Conservation (phyloP, 805 yeast genomes). For the Maudiozyma saulgeensis region DNA sequence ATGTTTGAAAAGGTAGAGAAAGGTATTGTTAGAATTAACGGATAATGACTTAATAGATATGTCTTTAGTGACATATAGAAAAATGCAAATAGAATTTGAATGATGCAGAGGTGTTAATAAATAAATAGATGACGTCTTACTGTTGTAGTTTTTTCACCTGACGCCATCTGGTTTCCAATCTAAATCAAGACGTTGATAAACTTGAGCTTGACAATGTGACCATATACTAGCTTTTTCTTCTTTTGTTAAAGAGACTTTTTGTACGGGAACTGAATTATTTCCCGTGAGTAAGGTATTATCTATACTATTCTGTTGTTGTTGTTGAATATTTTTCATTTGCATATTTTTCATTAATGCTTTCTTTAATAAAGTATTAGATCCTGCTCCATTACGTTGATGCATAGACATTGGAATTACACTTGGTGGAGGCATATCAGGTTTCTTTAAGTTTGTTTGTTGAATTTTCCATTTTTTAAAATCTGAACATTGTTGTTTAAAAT, state of each 20-base stretch:
- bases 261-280: neutral
- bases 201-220: slow-evolving; percentile 53
- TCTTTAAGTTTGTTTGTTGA: slow-evolving; percentile 19
- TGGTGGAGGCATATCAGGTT: slow-evolving; percentile 31
- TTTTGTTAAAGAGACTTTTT: slow-evolving; percentile 33
- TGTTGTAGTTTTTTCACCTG: neutral
- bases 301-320: slow-evolving; percentile 1
- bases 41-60: no score
- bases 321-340: slow-evolving; percentile 7
- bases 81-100: no score
- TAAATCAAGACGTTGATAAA: slow-evolving; percentile 49
- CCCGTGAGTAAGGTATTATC: neutral
- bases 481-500: slow-evolving; percentile 46
- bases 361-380: slow-evolving; percentile 16
- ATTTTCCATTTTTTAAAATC: slow-evolving; percentile 37
- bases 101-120: no score
- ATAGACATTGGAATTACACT: slow-evolving; percentile 15
- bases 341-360: slow-evolving; percentile 28
- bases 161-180: slow-evolving; percentile 47
- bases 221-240: slow-evolving; percentile 52
- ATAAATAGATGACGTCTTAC: no score
- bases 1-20: no score
- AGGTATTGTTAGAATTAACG: no score
- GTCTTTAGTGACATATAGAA: no score
- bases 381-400: neutral